Evolutionary conservation across 139 green algal species (phyloP), one percentile per base, ranked within the genome.

Genomic region (Penium margaritaceum): DNA sequence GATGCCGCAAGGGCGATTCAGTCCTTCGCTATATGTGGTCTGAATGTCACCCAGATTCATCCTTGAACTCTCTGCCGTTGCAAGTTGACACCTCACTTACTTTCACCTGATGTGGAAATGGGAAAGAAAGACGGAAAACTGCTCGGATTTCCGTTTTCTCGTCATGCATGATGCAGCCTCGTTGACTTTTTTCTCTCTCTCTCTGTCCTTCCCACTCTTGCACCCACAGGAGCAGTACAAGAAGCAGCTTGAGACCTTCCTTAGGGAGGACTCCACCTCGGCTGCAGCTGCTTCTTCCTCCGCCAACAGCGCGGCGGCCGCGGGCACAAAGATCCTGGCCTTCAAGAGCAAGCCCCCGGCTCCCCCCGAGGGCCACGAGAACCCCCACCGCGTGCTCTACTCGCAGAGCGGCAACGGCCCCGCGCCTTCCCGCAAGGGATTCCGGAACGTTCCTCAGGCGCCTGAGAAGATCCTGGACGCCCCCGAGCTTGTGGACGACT

Each of bases 401-500:
- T 60, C 47, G n/a, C 47, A n/a, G n/a, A 24, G n/a, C 47, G 47
- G 5, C 30, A 19, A n/a, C 47, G 47, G n/a, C 21, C 0, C n/a
- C 47, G 47, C 47, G 47, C 29, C n/a, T 24, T 24, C 5, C 47
- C 29, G 35, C 29, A 89, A 89, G 77, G 90, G 24, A 19, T 75
- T 75, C 37, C 67, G 51, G 54, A 32, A 60, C 57, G 37, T 57
- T 21, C 62, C 91, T 9, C 77, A 85, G 34, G 89, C 87, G 19
- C 91, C 94, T 9, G 90, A 97, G 67, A 86, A 90, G 53, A 95
- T 98, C 71, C 81, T 97, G 61, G 92, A 97, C 69, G 93, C 93
- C 19, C 93, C 93, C 19, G 91, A 96, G 63, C 85, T 98, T 1
- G 70, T 96, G 27, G 91, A 98, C 69, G 93, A 98, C 81, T 98